These are phyloP conservation scores for Tulasnella sp. DNA, from an alignment of 768 basidiomycete genomes.

Conservation along the genomic window DNA sequence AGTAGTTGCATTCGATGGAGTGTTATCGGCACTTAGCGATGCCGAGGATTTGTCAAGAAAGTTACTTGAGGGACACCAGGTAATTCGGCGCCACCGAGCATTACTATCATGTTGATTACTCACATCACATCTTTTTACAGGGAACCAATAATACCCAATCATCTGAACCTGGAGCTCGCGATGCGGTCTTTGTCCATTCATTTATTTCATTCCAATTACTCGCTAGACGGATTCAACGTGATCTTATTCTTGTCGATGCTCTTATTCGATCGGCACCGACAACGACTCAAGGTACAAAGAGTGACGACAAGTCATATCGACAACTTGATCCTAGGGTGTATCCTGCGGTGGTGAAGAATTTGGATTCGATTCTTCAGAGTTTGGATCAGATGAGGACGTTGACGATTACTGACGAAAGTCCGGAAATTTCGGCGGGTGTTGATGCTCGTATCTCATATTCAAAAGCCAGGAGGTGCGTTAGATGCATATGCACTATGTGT, in stretches of 20 bases:
- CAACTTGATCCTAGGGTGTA: constrained; percentile 56
- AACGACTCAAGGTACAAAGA: no score
- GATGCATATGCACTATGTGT: background rate
- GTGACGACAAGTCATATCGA: no score
- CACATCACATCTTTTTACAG: constrained; percentile 28
- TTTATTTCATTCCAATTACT: constrained; percentile 82
- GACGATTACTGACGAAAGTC: constrained; percentile 76
- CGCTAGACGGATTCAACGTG: constrained; percentile 75
- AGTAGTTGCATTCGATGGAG: constrained; percentile 77
- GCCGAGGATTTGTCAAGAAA: constrained; percentile 76
- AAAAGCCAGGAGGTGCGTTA: constrained; percentile 52
- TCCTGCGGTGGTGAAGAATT: constrained; percentile 71
- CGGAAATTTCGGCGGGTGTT: constrained; percentile 63
- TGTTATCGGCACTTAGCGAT: constrained; percentile 74
- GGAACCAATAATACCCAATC: constrained; percentile 20
- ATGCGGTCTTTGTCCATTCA: constrained; percentile 73
- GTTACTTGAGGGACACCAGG: constrained; percentile 75
- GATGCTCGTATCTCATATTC: constrained; percentile 65
- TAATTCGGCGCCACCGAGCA: constrained; percentile 23
- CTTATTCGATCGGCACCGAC: constrained; percentile 29
- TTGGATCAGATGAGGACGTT: constrained; percentile 71
- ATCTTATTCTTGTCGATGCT: constrained; percentile 63
- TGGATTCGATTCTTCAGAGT: constrained; percentile 76
- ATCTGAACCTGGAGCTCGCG: constrained; percentile 38
- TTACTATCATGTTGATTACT: background rate